A percentile compares a stretch with the other conserved stretches of the same genome.
These are phyloP conservation scores for Mallotus repandus DNA, from an alignment of 441 rosid genomes.

Conservation along the genomic window DNA sequence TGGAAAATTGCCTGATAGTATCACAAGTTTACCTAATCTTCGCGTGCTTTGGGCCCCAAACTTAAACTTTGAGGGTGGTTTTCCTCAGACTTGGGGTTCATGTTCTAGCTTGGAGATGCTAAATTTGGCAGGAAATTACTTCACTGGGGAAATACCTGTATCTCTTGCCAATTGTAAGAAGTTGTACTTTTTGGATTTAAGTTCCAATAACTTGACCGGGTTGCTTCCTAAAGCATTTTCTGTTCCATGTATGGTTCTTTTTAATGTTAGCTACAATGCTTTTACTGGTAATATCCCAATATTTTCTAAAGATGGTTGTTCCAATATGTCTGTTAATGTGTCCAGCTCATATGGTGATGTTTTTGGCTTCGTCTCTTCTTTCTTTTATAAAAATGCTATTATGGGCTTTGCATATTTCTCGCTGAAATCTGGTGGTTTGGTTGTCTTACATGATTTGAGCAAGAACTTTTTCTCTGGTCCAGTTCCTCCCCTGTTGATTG, in stretches of 20 bases:
- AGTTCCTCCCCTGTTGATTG: slow-evolving; percentile 33
- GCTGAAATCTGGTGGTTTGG: slow-evolving; percentile 24
- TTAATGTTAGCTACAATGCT: slow-evolving; percentile 38
- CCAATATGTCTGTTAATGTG: slow-evolving; percentile 10
- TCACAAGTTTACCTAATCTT: slow-evolving; percentile 38
- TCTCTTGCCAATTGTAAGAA: slow-evolving; percentile 33
- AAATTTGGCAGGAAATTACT: slow-evolving; percentile 43
- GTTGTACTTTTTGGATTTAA: slow-evolving; percentile 43
- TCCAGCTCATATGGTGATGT: slow-evolving; percentile 19
- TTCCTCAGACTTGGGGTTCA: slow-evolving; percentile 39
- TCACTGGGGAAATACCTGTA: slow-evolving; percentile 35
- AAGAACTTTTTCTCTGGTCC: slow-evolving; percentile 37
- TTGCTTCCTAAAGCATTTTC: slow-evolving; percentile 31
- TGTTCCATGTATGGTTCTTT: slow-evolving; percentile 43
- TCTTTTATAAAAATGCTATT: slow-evolving; percentile 34
- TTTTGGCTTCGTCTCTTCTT: slow-evolving; percentile 30
- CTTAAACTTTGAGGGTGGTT: slow-evolving; percentile 34
- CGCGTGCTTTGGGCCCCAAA: slow-evolving; percentile 44
- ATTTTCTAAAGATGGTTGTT: slow-evolving; percentile 30
- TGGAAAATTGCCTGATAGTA: slow-evolving; percentile 33
- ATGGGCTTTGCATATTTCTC: slow-evolving; percentile 18
- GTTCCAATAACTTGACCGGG: slow-evolving; percentile 44
- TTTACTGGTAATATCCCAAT: slow-evolving; percentile 37
- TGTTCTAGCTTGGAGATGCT: slow-evolving; percentile 36
- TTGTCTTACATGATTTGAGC: slow-evolving; percentile 43